Conservation (phyloP, 345 rosid species). For the Lepidium sativum region DNA sequence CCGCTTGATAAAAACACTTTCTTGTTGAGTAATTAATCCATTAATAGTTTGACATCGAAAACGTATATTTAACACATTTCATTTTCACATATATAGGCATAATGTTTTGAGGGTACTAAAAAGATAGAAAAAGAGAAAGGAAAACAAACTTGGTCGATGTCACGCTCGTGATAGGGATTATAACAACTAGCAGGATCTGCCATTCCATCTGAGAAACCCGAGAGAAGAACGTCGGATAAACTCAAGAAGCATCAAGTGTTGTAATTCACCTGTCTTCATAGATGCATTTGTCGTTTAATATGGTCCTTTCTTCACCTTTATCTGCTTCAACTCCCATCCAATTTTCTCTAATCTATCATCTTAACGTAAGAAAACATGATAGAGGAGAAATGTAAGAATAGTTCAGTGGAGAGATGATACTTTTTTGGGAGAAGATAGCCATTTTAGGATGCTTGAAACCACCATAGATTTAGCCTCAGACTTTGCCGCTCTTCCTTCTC, state of each 20-base stretch:
- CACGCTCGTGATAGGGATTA: slow-evolving; percentile 65
- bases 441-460: slow-evolving; percentile 41
- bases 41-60: not conserved
- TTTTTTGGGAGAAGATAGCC: slow-evolving; percentile 11
- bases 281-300: slow-evolving; percentile 48
- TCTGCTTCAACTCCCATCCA: slow-evolving; percentile 38
- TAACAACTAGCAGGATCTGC: slow-evolving; percentile 77
- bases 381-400: slow-evolving; percentile 4
- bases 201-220: slow-evolving; percentile 93
- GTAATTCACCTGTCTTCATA: slow-evolving; percentile 73
- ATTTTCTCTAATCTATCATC: not conserved
- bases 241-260: slow-evolving; percentile 49
- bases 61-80: not conserved
- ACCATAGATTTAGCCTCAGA: slow-evolving; percentile 38
- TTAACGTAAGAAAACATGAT: not conserved
- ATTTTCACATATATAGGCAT: not conserved
- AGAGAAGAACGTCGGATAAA: slow-evolving; percentile 38
- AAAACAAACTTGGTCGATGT: slow-evolving; percentile 64
- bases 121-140: not conserved
- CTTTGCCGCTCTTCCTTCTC: slow-evolving; percentile 47
- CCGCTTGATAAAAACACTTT: too few species aligned
- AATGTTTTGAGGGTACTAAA: not conserved
- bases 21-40: not conserved
- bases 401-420: slow-evolving; percentile 20
- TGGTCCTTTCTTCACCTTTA: slow-evolving; percentile 23